phyloP scores from a whole-genome alignment of 2,329 filamentous ascomycete genomes.

The Cladosporium sp. region DNA sequence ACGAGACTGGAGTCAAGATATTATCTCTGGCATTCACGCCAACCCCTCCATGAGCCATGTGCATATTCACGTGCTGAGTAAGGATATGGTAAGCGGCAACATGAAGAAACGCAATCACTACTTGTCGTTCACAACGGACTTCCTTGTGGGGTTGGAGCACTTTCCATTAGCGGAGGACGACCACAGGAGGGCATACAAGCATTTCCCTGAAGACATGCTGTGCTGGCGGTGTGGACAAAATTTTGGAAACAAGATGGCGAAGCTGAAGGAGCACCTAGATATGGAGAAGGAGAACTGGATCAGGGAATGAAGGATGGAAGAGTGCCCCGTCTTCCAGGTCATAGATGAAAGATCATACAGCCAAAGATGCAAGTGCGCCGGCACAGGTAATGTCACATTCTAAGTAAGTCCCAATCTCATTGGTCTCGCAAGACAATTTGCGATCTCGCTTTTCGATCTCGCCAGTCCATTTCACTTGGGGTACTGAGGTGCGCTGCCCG shows the following conservation, averaged over 20 bases:
- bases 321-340: neutral
- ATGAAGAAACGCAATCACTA: conserved; percentile 85
- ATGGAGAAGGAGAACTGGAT: conserved; percentile 75
- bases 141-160: conserved; percentile 73
- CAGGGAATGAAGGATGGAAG: conserved; percentile 44
- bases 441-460: no score
- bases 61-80: conserved; percentile 81
- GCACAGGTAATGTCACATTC: neutral
- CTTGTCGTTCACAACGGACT: conserved; percentile 82
- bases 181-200: conserved; percentile 55
- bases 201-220: conserved; percentile 59
- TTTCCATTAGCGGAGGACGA: conserved; percentile 72
- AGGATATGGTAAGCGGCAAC: conserved; percentile 69
- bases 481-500: no score
- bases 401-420: no score
- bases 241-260: conserved; percentile 70
- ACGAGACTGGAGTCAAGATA: conserved; percentile 71
- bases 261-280: conserved; percentile 70
- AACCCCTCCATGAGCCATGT: conserved; percentile 88
- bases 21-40: conserved; percentile 77
- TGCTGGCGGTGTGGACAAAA: conserved; percentile 81
- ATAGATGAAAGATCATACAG: neutral
- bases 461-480: no score
- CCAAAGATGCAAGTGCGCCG: no score
- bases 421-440: no score